Conservation (phyloP, 1,139 yeast genomes). For the Sugiyamaella neomexicana region DNA sequence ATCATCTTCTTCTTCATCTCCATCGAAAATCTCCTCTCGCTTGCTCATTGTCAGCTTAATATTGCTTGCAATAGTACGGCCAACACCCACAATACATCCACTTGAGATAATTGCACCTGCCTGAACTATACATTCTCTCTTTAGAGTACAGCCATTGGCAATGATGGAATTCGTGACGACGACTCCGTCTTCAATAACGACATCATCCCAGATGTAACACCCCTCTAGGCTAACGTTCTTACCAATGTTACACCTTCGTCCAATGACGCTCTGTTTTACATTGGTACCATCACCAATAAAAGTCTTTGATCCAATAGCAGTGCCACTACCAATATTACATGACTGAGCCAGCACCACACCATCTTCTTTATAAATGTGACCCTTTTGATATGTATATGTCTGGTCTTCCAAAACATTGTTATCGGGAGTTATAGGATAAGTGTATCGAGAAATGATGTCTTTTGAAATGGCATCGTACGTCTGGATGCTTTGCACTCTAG, state of each 20-base stretch:
- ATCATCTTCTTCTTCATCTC: conserved; percentile 32
- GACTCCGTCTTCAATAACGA: conserved; percentile 65
- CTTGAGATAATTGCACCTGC: conserved; percentile 83
- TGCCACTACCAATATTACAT: conserved; percentile 74
- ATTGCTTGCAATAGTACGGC: conserved; percentile 30
- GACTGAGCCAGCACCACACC: conserved; percentile 87
- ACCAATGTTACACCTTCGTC: conserved; percentile 83
- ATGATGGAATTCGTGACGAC: conserved; percentile 62
- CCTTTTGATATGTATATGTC: conserved; percentile 73
- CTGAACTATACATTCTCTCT: conserved; percentile 50
- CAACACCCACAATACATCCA: conserved; percentile 62
- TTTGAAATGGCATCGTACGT: conserved; percentile 91
- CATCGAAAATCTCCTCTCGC: conserved; percentile 25
- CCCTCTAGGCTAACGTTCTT: conserved; percentile 66
- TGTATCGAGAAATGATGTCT: conserved; percentile 87
- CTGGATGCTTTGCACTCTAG: conserved; percentile 91
- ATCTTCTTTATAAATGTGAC: conserved; percentile 81
- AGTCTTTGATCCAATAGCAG: conserved; percentile 75
- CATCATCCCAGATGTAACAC: conserved; percentile 86
- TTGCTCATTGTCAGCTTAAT: conserved; percentile 25
- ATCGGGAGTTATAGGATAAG: conserved; percentile 90
- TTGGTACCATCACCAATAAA: conserved; percentile 57
- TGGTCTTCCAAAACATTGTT: conserved; percentile 70
- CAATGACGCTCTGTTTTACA: conserved; percentile 71
- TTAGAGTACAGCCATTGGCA: conserved; percentile 62